Conservation (phyloP, 306 rosid genomes). For the Quercus engelmannii region DNA sequence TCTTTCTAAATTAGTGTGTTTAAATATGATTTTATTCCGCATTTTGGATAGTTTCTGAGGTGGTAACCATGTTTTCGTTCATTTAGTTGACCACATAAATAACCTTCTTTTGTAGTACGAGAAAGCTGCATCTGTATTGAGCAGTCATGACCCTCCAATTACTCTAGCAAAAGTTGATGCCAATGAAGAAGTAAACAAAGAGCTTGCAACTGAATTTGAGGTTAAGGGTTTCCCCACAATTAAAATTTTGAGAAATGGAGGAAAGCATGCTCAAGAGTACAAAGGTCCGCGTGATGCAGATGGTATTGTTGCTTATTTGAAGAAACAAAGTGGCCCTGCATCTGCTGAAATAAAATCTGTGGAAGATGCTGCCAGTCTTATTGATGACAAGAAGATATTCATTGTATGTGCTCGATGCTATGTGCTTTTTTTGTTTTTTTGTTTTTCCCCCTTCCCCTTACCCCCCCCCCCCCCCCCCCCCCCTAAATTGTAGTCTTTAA, state of each 20-base stretch:
- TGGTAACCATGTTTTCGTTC: neutral
- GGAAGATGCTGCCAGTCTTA: constrained; percentile 53
- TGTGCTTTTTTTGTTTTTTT: neutral
- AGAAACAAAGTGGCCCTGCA: constrained; percentile 88
- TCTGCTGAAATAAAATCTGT: constrained; percentile 64
- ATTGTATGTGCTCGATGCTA: constrained; percentile 45
- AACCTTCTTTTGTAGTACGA: constrained; percentile 53
- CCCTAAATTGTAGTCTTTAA: neutral
- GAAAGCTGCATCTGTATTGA: constrained; percentile 78
- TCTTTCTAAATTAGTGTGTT: neutral
- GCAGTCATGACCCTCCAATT: constrained; percentile 64
- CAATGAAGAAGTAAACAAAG: constrained; percentile 61
- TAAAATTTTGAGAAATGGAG: constrained; percentile 83
- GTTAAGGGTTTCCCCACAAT: constrained; percentile 77
- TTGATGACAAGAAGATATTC: constrained; percentile 59
- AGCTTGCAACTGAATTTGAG: constrained; percentile 49
- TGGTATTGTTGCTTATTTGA: constrained; percentile 76
- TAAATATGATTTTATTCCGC: neutral
- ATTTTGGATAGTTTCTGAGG: neutral
- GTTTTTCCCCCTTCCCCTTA: neutral
- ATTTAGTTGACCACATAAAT: neutral
- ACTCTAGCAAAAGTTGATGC: constrained; percentile 83
- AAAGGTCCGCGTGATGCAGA: constrained; percentile 92
- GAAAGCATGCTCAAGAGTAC: constrained; percentile 72
- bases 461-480: neutral